These are phyloP conservation scores for Magnaporthales sp. DNA, from an alignment of 2,329 filamentous ascomycete genomes.

Conservation along the genomic window DNA sequence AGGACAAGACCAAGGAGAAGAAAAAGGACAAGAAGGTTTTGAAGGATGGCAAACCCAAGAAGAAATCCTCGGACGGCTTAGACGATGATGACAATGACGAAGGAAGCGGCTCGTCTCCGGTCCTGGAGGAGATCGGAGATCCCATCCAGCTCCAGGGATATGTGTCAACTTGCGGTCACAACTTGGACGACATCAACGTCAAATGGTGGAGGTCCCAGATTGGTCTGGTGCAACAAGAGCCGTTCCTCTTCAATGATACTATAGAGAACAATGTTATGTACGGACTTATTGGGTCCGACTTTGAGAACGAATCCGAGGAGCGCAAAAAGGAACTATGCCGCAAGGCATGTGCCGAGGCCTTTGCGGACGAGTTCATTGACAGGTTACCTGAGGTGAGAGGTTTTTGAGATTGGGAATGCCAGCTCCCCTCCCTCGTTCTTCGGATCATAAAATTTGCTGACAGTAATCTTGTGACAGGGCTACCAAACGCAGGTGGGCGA, in stretches of 20 bases:
- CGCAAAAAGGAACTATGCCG: slow-evolving; percentile 37
- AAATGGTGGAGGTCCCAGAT: slow-evolving; percentile 49
- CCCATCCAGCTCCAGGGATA: slow-evolving; percentile 39
- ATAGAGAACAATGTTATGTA: slow-evolving; percentile 43
- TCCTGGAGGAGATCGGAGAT: slow-evolving; percentile 27
- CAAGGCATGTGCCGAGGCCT: slow-evolving; percentile 47
- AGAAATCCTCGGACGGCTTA: not conserved
- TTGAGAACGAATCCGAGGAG: slow-evolving; percentile 16
- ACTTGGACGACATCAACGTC: slow-evolving; percentile 65
- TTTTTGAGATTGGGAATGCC: not conserved
- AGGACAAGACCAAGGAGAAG: slow-evolving; percentile 29
- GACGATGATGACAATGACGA: slow-evolving; percentile 1
- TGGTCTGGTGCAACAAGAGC: slow-evolving; percentile 26
- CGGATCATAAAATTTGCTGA: not conserved
- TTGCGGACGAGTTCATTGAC: slow-evolving; percentile 49
- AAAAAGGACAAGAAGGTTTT: slow-evolving; percentile 14
- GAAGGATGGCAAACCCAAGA: slow-evolving; percentile 12
- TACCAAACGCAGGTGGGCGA: slow-evolving; percentile 16
- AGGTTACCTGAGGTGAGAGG: slow-evolving; percentile 13
- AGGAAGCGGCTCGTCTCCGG: not conserved
- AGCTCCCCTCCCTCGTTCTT: not conserved
- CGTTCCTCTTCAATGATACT: slow-evolving; percentile 27
- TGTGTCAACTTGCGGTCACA: slow-evolving; percentile 52
- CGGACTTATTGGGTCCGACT: slow-evolving; percentile 28
- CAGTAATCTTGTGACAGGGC: not conserved